Conservation (phyloP, 192 early-diverging fungal genomes). For the Coemansia sp. region DNA sequence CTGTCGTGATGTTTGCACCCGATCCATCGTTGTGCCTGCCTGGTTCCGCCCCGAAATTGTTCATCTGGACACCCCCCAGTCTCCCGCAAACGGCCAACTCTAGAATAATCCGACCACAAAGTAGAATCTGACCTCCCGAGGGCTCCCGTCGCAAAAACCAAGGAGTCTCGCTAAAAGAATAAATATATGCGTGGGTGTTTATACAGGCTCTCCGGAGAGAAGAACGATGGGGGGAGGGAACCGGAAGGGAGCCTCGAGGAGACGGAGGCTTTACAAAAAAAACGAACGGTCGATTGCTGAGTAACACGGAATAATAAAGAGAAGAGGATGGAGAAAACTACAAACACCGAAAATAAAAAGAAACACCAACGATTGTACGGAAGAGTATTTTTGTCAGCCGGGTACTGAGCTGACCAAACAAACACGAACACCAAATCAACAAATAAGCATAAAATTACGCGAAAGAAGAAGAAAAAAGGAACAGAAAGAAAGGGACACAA, state of each 20-base stretch:
- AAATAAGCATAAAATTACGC: slow-evolving; percentile 6
- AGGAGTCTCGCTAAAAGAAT: too few species aligned
- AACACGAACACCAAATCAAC: not conserved
- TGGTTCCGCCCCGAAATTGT: slow-evolving; percentile 1
- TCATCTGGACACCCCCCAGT: too few species aligned
- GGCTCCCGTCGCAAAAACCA: too few species aligned
- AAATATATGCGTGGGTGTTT: too few species aligned
- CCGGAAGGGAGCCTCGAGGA: too few species aligned
- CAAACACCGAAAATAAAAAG: not conserved
- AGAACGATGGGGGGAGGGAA: too few species aligned
- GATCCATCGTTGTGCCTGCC: slow-evolving; percentile 7
- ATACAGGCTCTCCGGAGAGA: too few species aligned
- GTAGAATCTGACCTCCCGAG: too few species aligned
- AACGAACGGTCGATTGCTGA: not conserved
- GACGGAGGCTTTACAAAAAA: not conserved
- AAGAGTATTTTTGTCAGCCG: not conserved
- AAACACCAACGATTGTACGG: not conserved
- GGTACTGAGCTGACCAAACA: not conserved
- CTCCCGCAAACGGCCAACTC: not conserved
- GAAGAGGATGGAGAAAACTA: too few species aligned
- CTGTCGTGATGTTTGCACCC: not conserved
- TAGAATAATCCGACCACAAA: too few species aligned
- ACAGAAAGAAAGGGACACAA: not conserved
- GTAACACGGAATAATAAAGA: not conserved
- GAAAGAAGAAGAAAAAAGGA: slow-evolving; percentile 1